Evolutionary conservation across 2,329 filamentous ascomycete genomes (phyloP).

Genomic region (Sclerotinia minor): DNA sequence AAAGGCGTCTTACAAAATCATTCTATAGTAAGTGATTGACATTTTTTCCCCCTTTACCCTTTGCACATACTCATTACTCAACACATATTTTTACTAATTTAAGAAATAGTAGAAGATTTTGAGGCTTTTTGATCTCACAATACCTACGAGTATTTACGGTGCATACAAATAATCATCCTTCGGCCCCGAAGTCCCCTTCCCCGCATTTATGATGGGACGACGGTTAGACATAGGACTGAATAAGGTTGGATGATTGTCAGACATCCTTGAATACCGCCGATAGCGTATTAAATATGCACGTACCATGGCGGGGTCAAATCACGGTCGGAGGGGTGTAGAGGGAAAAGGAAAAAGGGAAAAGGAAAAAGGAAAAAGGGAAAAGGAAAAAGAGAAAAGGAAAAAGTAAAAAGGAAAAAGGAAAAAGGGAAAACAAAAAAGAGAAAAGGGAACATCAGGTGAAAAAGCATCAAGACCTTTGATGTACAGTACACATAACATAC

Average conservation of each 20-base stretch:
- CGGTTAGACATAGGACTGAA: not conserved
- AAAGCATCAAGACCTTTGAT: not conserved
- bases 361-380: no score
- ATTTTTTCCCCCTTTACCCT: not conserved
- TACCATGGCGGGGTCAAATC: slow-evolving; percentile 19
- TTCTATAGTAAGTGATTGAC: not conserved
- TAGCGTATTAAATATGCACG: slow-evolving; percentile 3
- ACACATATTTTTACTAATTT: not conserved
- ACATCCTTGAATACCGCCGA: slow-evolving; percentile 8
- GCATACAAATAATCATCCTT: not conserved
- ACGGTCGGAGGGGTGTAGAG: not conserved
- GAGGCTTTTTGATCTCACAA: not conserved
- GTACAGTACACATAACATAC: not conserved
- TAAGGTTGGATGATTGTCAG: not conserved
- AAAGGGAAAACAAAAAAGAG: no score
- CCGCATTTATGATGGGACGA: slow-evolving; percentile 4
- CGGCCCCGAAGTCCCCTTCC: not conserved
- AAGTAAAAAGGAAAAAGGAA: no score
- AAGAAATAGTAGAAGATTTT: not conserved
- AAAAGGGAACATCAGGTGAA: not conserved
- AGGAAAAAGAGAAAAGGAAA: not conserved
- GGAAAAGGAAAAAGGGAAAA: not conserved
- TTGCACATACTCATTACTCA: not conserved
- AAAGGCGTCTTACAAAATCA: not conserved
- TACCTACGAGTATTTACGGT: not conserved